A percentile compares a stretch with the other conserved stretches of the same genome.
These are phyloP conservation scores for Lanmaoa pseudosensibilis DNA, from an alignment of 768 basidiomycete species.

Conservation along the genomic window DNA sequence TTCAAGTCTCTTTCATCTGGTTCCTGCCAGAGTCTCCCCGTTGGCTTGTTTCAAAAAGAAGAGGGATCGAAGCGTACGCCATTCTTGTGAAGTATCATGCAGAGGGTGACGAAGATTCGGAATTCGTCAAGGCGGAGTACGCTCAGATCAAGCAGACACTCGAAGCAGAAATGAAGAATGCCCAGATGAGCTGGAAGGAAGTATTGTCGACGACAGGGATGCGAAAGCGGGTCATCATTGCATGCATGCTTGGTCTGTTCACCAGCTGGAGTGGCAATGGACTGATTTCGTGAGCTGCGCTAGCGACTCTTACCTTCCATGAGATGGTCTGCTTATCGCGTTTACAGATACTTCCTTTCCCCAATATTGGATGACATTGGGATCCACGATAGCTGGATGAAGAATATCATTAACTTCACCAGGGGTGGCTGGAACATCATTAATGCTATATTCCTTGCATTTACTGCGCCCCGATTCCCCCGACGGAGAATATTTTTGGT, in stretches of 20 bases:
- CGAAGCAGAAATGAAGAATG: constrained; percentile 24
- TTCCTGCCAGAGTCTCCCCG: constrained; percentile 65
- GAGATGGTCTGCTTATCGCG: not conserved
- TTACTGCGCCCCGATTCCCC: constrained; percentile 3
- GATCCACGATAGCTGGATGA: constrained; percentile 14
- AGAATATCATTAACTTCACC: constrained; percentile 14
- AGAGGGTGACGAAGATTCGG: constrained; percentile 49
- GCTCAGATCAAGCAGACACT: constrained; percentile 57
- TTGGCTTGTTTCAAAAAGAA: constrained; percentile 60
- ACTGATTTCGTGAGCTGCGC: constrained; percentile 9
- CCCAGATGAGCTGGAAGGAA: not conserved
- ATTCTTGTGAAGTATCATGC: constrained; percentile 60
- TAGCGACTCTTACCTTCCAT: not conserved
- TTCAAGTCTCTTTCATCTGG: constrained; percentile 56
- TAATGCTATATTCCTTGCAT: not conserved
- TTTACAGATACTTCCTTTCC: constrained; percentile 10
- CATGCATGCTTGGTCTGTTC: constrained; percentile 10
- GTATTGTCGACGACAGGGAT: constrained; percentile 9
- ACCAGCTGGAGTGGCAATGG: constrained; percentile 12
- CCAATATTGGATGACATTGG: constrained; percentile 16
- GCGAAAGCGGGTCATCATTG: constrained; percentile 16
- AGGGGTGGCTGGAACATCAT: constrained; percentile 7
- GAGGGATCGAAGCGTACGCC: constrained; percentile 45
- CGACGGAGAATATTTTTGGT: constrained; percentile 13
- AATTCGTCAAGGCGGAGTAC: constrained; percentile 59